Evolutionary conservation across 2,329 filamentous ascomycete species (phyloP).

Genomic region (Penicillium digitatum): DNA sequence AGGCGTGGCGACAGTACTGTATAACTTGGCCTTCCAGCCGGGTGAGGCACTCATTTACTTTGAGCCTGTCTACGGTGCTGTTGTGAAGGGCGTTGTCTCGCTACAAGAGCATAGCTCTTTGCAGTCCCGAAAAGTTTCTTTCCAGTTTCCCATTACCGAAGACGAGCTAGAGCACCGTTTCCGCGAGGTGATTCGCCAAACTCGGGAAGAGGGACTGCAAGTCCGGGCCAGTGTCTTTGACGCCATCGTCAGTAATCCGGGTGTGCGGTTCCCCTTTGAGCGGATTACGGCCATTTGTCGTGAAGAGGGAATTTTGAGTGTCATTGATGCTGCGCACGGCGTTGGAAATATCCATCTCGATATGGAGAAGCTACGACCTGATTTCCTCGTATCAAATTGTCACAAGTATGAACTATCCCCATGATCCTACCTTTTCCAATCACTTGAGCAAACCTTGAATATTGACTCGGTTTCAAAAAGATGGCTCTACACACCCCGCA

Average conservation of each 20-base stretch:
- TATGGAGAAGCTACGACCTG: slow-evolving; percentile 63
- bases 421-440: background rate
- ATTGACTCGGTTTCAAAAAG: slow-evolving; percentile 29
- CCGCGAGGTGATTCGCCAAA: slow-evolving; percentile 52
- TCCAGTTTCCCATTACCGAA: slow-evolving; percentile 68
- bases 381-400: slow-evolving; percentile 83
- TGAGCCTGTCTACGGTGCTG: slow-evolving; percentile 71
- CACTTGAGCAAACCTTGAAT: background rate
- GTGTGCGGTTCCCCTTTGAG: slow-evolving; percentile 75
- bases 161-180: slow-evolving; percentile 62
- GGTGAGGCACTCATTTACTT: slow-evolving; percentile 76
- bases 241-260: slow-evolving; percentile 72
- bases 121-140: slow-evolving; percentile 52
- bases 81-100: slow-evolving; percentile 69
- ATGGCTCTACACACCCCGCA: slow-evolving; percentile 79
- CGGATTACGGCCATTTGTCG: slow-evolving; percentile 60
- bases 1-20: slow-evolving; percentile 67
- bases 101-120: slow-evolving; percentile 63
- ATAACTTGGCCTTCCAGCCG: slow-evolving; percentile 63
- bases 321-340: slow-evolving; percentile 81
- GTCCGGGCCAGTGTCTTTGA: slow-evolving; percentile 73
- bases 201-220: slow-evolving; percentile 56
- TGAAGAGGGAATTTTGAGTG: slow-evolving; percentile 63
- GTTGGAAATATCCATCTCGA: slow-evolving; percentile 74
- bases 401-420: slow-evolving; percentile 57